Conservation (phyloP, 2,329 filamentous ascomycete genomes). For the Harringtonia lauricola region DNA sequence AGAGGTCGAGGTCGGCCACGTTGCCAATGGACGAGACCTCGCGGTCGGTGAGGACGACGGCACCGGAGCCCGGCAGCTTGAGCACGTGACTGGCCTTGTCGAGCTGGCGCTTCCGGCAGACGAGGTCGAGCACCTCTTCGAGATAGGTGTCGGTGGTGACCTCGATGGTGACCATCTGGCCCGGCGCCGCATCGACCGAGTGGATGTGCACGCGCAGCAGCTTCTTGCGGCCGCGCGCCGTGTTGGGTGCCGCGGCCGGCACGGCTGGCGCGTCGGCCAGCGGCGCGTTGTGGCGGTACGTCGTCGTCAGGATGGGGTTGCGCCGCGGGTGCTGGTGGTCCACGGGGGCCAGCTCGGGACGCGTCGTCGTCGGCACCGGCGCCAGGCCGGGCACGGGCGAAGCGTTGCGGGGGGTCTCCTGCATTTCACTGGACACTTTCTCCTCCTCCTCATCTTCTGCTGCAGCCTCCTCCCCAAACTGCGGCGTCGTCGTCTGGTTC, state of each 20-base stretch:
- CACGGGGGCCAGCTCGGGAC: conserved; percentile 3
- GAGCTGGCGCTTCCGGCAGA: conserved; percentile 65
- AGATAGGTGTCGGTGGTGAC: conserved; percentile 77
- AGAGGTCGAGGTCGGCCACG: conserved; percentile 63
- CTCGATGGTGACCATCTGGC: conserved; percentile 62
- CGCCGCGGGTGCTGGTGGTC: conserved; percentile 28
- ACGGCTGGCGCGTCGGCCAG: conserved; percentile 46
- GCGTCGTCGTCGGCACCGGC: conserved; percentile 5
- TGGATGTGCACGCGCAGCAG: conserved; percentile 62
- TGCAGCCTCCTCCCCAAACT: conserved; percentile 45
- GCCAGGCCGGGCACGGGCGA: too few species aligned
- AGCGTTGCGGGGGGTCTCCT: too few species aligned
- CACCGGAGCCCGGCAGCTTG: conserved; percentile 63
- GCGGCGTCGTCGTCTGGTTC: conserved; percentile 57
- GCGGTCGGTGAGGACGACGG: conserved; percentile 65
- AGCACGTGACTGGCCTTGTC: conserved; percentile 73
- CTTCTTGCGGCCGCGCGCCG: conserved; percentile 53
- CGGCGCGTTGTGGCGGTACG: conserved; percentile 41
- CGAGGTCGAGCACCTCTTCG: conserved; percentile 67
- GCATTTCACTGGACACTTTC: background rate
- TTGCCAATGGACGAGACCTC: conserved; percentile 70
- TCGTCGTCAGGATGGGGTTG: conserved; percentile 53
- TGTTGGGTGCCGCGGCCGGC: conserved; percentile 29
- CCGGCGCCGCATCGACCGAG: conserved; percentile 56
- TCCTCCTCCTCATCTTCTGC: conserved; percentile 2